A percentile compares a stretch with the other conserved stretches of the same genome.
Evolutionary conservation across 768 basidiomycete species (phyloP).

Genomic region (Panus rudis): DNA sequence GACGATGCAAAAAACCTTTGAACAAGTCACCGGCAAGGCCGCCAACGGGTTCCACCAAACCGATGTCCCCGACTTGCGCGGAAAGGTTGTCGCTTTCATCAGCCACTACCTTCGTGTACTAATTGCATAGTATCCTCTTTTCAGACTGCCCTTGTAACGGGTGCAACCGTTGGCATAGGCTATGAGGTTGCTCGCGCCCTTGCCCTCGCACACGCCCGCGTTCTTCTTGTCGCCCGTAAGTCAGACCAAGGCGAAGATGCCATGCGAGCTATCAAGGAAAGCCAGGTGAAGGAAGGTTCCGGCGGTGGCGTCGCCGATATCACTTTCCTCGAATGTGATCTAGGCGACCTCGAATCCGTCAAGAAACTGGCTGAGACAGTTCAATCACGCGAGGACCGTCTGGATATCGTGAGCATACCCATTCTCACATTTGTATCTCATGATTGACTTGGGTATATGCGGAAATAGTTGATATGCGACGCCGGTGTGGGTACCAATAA

Average conservation of each 20-base stretch:
- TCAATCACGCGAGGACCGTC: constrained; percentile 11
- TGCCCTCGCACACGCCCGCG: constrained; percentile 22
- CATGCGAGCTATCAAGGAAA: constrained; percentile 16
- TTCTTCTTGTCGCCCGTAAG: constrained; percentile 20
- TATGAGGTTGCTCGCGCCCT: constrained; percentile 25
- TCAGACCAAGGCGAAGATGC: constrained; percentile 20
- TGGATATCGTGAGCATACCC: constrained; percentile 22
- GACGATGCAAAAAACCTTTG: not conserved
- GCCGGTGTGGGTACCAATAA: constrained; percentile 23
- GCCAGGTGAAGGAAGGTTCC: not conserved
- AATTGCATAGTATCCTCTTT: no score
- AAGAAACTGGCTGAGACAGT: constrained; percentile 22
- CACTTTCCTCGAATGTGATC: constrained; percentile 22
- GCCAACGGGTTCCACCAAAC: constrained; percentile 8
- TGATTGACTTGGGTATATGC: not conserved
- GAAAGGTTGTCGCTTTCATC: constrained; percentile 7
- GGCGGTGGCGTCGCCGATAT: no score
- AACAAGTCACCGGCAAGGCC: not conserved
- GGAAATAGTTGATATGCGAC: constrained; percentile 20
- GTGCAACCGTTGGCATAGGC: constrained; percentile 24
- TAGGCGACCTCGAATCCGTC: constrained; percentile 20
- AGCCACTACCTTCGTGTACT: not conserved
- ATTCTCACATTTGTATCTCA: not conserved
- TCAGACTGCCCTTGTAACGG: constrained; percentile 26
- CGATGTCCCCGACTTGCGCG: constrained; percentile 9